Conservation (phyloP, 768 basidiomycete genomes). For the Boletellus emodensis region DNA sequence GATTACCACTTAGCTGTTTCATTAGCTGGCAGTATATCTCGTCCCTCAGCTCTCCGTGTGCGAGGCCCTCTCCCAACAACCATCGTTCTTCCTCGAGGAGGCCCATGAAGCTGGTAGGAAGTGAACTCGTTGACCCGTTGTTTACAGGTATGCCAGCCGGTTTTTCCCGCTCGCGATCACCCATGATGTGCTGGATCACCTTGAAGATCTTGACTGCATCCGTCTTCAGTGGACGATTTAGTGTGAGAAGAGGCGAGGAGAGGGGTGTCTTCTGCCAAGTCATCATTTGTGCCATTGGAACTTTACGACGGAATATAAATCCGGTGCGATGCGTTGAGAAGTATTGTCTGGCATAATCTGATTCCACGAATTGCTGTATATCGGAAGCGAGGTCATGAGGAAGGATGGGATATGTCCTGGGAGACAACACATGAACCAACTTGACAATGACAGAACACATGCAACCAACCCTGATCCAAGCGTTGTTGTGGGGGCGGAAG, state of each 20-base stretch:
- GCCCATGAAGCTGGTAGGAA: conserved; percentile 39
- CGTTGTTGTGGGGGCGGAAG: conserved; percentile 36
- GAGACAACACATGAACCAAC: conserved; percentile 12
- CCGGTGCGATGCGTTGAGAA: conserved; percentile 90
- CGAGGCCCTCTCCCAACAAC: conserved; percentile 75
- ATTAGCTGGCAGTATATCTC: conserved; percentile 92
- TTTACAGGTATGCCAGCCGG: conserved; percentile 44
- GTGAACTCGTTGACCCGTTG: conserved; percentile 42
- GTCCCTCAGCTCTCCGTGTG: conserved; percentile 81
- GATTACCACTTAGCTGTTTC: conserved; percentile 86
- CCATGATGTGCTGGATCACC: conserved; percentile 90
- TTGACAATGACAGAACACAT: not conserved
- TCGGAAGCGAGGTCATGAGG: conserved; percentile 79
- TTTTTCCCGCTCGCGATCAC: conserved; percentile 77
- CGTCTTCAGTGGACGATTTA: conserved; percentile 61
- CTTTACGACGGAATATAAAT: conserved; percentile 75
- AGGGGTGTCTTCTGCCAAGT: conserved; percentile 84
- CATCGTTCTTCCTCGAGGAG: conserved; percentile 84
- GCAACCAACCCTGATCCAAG: conserved; percentile 61
- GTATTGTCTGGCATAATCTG: conserved; percentile 81
- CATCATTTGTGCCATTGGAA: conserved; percentile 87
- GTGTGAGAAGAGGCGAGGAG: conserved; percentile 66
- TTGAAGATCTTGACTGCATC: conserved; percentile 86
- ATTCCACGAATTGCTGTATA: conserved; percentile 83
- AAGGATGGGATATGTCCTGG: conserved; percentile 70